A percentile compares a stretch with the other conserved stretches of the same genome.
Conservation (phyloP, 2,329 filamentous ascomycete genomes). For the Lecanicillium sp. region DNA sequence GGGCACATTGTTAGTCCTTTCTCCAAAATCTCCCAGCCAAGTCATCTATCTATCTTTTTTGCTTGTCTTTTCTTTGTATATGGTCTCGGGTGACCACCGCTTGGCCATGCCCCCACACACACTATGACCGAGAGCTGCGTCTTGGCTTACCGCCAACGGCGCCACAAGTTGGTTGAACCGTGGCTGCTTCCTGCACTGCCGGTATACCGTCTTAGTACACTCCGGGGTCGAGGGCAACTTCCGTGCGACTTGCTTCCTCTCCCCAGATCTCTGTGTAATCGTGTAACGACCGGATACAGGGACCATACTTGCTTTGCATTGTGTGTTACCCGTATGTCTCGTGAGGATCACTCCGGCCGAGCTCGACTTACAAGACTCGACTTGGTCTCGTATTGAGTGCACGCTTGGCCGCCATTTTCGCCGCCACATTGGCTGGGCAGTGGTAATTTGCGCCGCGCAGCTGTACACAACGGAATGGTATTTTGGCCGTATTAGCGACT, state of each 20-base stretch:
- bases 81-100: constrained; percentile 6
- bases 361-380: neutral
- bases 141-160: constrained; percentile 7
- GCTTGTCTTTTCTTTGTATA: neutral
- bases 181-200: neutral
- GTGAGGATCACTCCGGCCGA: too few relatives aligned
- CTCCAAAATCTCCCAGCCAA: too few relatives aligned
- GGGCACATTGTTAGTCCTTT: too few relatives aligned
- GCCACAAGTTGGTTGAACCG: constrained; percentile 1
- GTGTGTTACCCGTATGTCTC: too few relatives aligned
- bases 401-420: too few relatives aligned
- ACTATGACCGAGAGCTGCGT: neutral
- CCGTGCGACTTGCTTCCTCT: neutral
- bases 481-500: too few relatives aligned
- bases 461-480: too few relatives aligned
- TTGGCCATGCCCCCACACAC: neutral
- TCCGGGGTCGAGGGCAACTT: neutral
- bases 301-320: too few relatives aligned
- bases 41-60: neutral
- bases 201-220: neutral
- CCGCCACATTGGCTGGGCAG: too few relatives aligned
- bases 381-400: neutral
- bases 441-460: too few relatives aligned
- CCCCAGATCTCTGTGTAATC: neutral
- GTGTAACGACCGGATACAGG: too few relatives aligned